Evolutionary conservation across 225 moss, liverwort and hornwort species (phyloP).

Genomic region (Pseudisothecium myosuroides): DNA sequence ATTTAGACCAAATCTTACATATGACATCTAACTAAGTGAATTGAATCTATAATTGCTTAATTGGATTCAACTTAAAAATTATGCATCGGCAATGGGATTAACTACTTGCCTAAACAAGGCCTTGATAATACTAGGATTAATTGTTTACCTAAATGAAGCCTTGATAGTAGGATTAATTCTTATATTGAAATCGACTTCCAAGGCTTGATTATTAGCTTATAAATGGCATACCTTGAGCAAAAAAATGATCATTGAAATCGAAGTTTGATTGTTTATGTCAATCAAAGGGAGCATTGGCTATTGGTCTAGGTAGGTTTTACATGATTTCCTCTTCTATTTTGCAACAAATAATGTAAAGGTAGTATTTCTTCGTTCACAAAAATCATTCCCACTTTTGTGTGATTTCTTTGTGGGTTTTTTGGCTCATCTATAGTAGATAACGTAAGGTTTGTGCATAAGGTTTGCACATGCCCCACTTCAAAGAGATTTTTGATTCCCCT

Average conservation of each 20-base stretch:
- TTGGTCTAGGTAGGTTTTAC: background rate
- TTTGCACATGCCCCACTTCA: background rate
- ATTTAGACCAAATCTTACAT: background rate
- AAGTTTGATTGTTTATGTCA: background rate
- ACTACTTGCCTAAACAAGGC: background rate
- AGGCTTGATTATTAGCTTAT: too few species aligned
- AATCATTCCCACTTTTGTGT: background rate
- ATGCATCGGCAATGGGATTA: fast-evolving
- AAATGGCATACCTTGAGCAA: background rate
- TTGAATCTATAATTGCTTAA: background rate
- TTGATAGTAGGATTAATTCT: background rate
- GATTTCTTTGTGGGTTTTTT: too few species aligned
- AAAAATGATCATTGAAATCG: background rate
- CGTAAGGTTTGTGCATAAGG: too few species aligned
- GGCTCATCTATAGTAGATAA: background rate
- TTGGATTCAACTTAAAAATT: too few species aligned
- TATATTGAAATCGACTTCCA: too few species aligned
- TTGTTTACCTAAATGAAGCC: background rate
- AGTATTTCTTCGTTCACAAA: background rate
- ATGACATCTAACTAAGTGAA: background rate
- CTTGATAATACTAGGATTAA: background rate
- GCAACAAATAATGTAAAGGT: background rate
- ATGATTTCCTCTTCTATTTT: background rate
- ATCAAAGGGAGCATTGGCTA: background rate
- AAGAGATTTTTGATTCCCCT: fast-evolving